A percentile compares a stretch with the other conserved stretches of the same genome.
Conservation (phyloP, 371 early-diverging fungal genomes). For the Vairimorpha ceranae region DNA sequence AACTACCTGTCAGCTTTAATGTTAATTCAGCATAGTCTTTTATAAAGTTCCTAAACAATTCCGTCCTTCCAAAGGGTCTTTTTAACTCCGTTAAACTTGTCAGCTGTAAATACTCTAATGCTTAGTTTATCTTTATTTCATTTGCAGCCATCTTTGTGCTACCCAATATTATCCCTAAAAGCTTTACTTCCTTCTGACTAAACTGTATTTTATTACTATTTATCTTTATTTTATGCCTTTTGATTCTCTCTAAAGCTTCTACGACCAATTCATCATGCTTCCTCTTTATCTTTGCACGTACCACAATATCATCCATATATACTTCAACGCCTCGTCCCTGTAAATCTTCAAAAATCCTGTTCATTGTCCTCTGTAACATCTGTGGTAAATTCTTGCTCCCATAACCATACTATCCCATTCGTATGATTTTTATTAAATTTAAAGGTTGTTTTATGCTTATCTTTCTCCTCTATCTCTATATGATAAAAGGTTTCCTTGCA, state of each 20-base stretch:
- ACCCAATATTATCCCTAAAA: slow-evolving; percentile 35
- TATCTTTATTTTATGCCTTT: slow-evolving; percentile 5
- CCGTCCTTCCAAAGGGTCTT: slow-evolving; percentile 12
- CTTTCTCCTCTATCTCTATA: slow-evolving; percentile 17
- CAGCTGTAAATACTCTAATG: slow-evolving; percentile 4
- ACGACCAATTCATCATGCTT: slow-evolving; percentile 30
- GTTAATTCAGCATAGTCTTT: neutral
- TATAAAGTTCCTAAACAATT: slow-evolving; percentile 16
- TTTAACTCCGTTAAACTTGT: slow-evolving; percentile 4
- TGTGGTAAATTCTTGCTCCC: slow-evolving; percentile 45
- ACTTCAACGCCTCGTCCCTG: neutral
- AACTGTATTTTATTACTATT: slow-evolving; percentile 28
- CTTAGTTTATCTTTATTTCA: slow-evolving; percentile 20
- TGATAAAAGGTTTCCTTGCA: slow-evolving; percentile 6
- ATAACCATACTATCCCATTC: slow-evolving; percentile 45
- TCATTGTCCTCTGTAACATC: slow-evolving; percentile 48
- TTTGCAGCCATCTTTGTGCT: neutral
- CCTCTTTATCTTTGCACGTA: slow-evolving; percentile 10
- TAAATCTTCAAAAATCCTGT: slow-evolving; percentile 34
- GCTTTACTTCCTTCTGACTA: slow-evolving; percentile 22
- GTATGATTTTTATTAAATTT: slow-evolving; percentile 17
- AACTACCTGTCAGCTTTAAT: neutral
- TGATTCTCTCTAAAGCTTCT: slow-evolving; percentile 18
- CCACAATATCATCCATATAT: slow-evolving; percentile 40
- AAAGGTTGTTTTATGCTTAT: slow-evolving; percentile 12